Evolutionary conservation across 2,329 filamentous ascomycete genomes (phyloP), one percentile per base, ranked within the genome.

Genomic region (Fusarium sp.): DNA sequence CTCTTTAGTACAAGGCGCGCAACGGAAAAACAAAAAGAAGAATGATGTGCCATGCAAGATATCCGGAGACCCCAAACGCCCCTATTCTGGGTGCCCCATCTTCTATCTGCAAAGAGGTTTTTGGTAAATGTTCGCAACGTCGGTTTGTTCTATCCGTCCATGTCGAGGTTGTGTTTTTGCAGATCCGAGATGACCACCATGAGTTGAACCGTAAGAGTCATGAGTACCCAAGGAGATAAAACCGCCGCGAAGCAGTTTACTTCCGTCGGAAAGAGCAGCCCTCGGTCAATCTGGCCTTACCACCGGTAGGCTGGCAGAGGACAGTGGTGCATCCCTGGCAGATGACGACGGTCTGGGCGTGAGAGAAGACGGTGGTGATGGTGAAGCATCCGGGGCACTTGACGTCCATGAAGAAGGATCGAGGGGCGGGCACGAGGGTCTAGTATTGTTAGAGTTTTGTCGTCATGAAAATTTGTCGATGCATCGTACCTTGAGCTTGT

Each of bases 301-400:
- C 96, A 92, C 96, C 96, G 81, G 96, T 99, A 80, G 96, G 96
- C 88, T 99, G 96, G 94, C 96, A 99, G 77, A 99, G 94, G 80
- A 99, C 96, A 82, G 97, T 98, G 83, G 96, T 98, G 94, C 96
- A 99, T 83, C 96, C 96, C 84, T 95, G 95, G 93, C 96, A 99
- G 91, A 98, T 97, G 87, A 99, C 96, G 86, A 99, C 96, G 85
- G 96, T 99, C 91, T 99, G 96, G 87, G 96, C 96, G 91, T 99
- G 96, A 77, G 96, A 98, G 94, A 98, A 99, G 88, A 99, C 96
- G 87, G 96, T 99, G 87, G 96, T 99, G 92, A 99, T 99, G 87
- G 95, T 98, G 93, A 98, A 99, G 94, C 96, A 99, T 84, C 96
- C 96, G 86, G 96, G 96, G 94, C 96, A 99, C 93, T 99, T 99